Evolutionary conservation across 1,284 basidiomycete genomes (phyloP).

Genomic region (Leccinum solheimii): DNA sequence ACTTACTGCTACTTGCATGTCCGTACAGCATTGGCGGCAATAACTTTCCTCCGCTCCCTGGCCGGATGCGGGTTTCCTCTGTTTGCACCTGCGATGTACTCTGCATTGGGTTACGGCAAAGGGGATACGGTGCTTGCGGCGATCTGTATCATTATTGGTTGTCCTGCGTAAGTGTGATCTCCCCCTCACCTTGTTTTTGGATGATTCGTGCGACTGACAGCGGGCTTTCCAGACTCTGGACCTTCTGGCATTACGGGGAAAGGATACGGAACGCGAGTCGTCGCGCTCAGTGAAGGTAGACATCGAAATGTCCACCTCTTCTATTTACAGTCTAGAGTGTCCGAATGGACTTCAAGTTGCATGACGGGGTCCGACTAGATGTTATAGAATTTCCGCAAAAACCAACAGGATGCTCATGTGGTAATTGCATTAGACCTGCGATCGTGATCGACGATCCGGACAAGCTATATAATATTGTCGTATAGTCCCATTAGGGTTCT

Average conservation of each 20-base stretch:
- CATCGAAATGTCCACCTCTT: no score
- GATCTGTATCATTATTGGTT: slow-evolving; percentile 56
- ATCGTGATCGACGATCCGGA: no score
- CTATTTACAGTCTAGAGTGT: no score
- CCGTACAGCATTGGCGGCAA: slow-evolving; percentile 54
- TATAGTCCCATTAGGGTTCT: no score
- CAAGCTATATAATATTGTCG: no score
- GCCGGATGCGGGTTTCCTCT: slow-evolving; percentile 71
- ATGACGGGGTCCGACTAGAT: no score
- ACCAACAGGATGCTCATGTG: no score
- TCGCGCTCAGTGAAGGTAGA: slow-evolving; percentile 3
- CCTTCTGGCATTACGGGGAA: slow-evolving; percentile 31
- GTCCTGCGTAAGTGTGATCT: slow-evolving; percentile 54
- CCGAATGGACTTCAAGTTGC: no score
- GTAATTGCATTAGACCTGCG: no score
- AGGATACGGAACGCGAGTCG: slow-evolving; percentile 28
- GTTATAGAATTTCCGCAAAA: no score
- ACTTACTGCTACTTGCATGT: slow-evolving; percentile 7
- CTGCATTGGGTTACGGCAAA: slow-evolving; percentile 61
- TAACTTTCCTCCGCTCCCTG: slow-evolving; percentile 55
- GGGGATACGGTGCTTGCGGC: slow-evolving; percentile 62
- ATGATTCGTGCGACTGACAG: no score
- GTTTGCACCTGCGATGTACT: slow-evolving; percentile 69
- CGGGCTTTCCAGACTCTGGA: slow-evolving; percentile 19
- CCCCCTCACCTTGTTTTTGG: not conserved